phyloP scores from a whole-genome alignment of 129 eudicot genomes.

The Ambrosia artemisiifolia region DNA sequence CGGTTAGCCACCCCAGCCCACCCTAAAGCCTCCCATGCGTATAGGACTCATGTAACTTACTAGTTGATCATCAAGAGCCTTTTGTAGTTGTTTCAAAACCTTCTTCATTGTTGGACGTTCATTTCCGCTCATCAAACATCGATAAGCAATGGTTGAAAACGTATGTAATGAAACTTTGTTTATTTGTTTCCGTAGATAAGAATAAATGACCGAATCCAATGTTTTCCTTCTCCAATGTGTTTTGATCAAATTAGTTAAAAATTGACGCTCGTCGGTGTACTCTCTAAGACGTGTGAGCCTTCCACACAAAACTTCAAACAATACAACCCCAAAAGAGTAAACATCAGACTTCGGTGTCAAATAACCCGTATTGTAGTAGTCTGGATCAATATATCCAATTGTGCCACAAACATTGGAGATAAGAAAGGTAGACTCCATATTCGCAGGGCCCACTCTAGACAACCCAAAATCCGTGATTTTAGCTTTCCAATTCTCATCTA shows the following conservation, averaged over 20 bases:
- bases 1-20: too few relatives aligned
- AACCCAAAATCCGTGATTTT: constrained; percentile 4
- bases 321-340: too few relatives aligned
- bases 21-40: too few relatives aligned
- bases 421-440: background rate
- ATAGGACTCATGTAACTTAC: background rate
- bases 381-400: background rate
- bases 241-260: background rate
- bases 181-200: background rate
- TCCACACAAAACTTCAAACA: too few relatives aligned
- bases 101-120: too few relatives aligned
- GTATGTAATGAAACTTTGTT: too few relatives aligned
- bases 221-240: background rate
- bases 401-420: background rate
- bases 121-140: too few relatives aligned
- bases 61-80: background rate
- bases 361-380: background rate
- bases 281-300: too few relatives aligned
- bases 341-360: too few relatives aligned
- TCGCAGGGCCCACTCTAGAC: background rate
- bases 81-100: background rate
- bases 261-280: background rate
- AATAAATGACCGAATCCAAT: background rate
- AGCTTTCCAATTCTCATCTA: constrained; percentile 7
- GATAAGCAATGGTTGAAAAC: too few relatives aligned